Evolutionary conservation across 1,139 yeast species (phyloP).

Genomic region (Debaryomycetaceae sp.): DNA sequence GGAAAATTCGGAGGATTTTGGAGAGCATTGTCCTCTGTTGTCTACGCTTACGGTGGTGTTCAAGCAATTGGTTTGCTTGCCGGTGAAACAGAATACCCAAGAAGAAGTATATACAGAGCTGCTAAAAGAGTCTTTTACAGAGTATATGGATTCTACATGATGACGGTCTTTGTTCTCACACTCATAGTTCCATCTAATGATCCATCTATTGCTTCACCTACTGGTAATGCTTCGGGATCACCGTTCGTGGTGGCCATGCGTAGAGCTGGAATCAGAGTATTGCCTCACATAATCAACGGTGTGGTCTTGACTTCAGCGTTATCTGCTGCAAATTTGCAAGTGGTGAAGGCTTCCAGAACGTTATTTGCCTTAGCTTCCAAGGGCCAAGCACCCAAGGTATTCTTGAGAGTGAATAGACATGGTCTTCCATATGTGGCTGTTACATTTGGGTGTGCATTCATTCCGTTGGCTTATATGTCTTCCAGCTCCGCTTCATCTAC

Average conservation of each 20-base stretch:
- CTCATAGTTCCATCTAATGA: conserved; percentile 47
- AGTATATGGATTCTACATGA: conserved; percentile 40
- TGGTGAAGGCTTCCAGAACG: conserved; percentile 41
- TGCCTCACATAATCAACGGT: conserved; percentile 50
- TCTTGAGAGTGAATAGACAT: conserved; percentile 35
- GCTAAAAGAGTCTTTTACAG: conserved; percentile 39
- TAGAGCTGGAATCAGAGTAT: conserved; percentile 45
- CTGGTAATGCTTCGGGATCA: conserved; percentile 49
- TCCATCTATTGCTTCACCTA: conserved; percentile 29
- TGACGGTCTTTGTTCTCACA: conserved; percentile 41
- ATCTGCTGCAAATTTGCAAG: conserved; percentile 47
- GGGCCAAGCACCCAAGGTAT: conserved; percentile 46
- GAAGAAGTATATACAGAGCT: conserved; percentile 46
- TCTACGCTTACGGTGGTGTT: conserved; percentile 29
- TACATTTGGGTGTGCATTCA: conserved; percentile 18
- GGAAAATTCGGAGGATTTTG: conserved; percentile 27
- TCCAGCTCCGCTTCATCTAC: conserved; percentile 16
- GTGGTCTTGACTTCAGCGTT: conserved; percentile 50
- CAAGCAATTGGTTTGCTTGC: conserved; percentile 43
- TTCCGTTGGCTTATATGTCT: conserved; percentile 28
- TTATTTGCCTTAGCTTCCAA: conserved; percentile 46
- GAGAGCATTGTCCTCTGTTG: conserved; percentile 21
- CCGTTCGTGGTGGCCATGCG: conserved; percentile 55
- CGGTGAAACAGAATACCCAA: conserved; percentile 48
- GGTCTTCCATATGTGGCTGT: conserved; percentile 43